Evolutionary conservation across 129 eudicot species (phyloP).

Genomic region (Mikania micrantha): DNA sequence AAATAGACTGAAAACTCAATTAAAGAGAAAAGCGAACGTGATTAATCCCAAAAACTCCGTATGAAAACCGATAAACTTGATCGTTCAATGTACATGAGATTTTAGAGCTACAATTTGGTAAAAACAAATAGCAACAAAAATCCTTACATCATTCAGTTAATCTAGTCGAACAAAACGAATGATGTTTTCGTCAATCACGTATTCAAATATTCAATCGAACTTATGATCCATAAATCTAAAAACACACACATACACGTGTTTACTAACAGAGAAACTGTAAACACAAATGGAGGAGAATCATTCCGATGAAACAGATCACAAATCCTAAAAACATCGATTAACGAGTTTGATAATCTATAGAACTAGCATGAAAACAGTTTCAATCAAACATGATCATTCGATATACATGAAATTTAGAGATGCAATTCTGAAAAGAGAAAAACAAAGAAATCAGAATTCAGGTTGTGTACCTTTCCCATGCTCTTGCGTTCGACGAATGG

Average conservation of each 20-base stretch:
- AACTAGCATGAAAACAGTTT: background rate
- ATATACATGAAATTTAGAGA: background rate
- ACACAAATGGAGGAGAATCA: background rate
- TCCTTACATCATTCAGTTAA: background rate
- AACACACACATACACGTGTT: background rate
- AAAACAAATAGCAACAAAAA: background rate
- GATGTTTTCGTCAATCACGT: background rate
- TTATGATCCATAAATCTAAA: background rate
- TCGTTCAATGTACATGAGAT: background rate
- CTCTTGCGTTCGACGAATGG: background rate
- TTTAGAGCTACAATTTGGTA: background rate
- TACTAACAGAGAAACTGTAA: background rate
- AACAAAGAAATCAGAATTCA: background rate
- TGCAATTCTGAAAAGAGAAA: background rate
- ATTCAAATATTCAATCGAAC: background rate
- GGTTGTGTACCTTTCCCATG: slow-evolving; percentile 23
- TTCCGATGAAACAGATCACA: background rate
- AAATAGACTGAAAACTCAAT: no score
- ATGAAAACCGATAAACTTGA: background rate
- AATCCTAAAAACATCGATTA: background rate
- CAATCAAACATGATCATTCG: background rate
- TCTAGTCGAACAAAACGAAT: background rate
- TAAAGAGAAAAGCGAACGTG: background rate
- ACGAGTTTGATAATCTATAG: background rate
- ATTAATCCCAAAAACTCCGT: background rate